Percentiles rank a stretch among this genome's conserved stretches.
phyloP scores from a whole-genome alignment of 2,329 filamentous ascomycete species.

The Proliferodiscus dingleyae region DNA sequence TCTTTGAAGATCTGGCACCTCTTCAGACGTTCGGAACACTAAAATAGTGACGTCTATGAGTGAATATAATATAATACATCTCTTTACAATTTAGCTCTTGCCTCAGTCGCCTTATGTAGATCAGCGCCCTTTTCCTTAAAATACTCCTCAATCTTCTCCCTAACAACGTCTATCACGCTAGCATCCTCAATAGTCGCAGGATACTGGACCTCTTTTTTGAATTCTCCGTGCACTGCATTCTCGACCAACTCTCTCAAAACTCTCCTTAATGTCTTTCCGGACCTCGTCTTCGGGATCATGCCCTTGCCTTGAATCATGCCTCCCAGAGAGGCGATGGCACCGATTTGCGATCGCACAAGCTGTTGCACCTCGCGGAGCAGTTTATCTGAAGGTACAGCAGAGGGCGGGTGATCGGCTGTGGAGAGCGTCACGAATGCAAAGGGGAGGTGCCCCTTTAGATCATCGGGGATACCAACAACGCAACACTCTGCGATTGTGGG shows the following conservation, averaged over 20 bases:
- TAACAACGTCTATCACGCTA: slow-evolving; percentile 68
- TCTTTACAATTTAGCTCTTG: slow-evolving; percentile 44
- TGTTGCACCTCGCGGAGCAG: slow-evolving; percentile 61
- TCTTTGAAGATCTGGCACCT: too few species aligned
- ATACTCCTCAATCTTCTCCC: slow-evolving; percentile 67
- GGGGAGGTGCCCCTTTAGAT: slow-evolving; percentile 83
- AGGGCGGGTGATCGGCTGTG: slow-evolving; percentile 44
- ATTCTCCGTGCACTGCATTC: slow-evolving; percentile 70
- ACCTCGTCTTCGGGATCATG: slow-evolving; percentile 88
- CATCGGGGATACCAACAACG: slow-evolving; percentile 80
- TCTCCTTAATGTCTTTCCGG: slow-evolving; percentile 83
- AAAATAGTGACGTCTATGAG: too few species aligned
- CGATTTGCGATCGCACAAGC: slow-evolving; percentile 74
- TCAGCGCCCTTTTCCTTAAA: slow-evolving; percentile 47
- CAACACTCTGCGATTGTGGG: slow-evolving; percentile 76
- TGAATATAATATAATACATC: too few species aligned
- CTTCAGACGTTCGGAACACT: too few species aligned
- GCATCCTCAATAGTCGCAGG: slow-evolving; percentile 84
- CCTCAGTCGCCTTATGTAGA: slow-evolving; percentile 25
- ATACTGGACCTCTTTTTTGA: slow-evolving; percentile 65
- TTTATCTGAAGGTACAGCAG: slow-evolving; percentile 43
- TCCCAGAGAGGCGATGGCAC: slow-evolving; percentile 78
- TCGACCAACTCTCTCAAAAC: slow-evolving; percentile 81
- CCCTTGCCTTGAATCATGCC: slow-evolving; percentile 79
- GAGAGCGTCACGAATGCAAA: slow-evolving; percentile 78